These are phyloP conservation scores for Alternaria sp. DNA, from an alignment of 2,329 filamentous ascomycete genomes.

Conservation along the genomic window DNA sequence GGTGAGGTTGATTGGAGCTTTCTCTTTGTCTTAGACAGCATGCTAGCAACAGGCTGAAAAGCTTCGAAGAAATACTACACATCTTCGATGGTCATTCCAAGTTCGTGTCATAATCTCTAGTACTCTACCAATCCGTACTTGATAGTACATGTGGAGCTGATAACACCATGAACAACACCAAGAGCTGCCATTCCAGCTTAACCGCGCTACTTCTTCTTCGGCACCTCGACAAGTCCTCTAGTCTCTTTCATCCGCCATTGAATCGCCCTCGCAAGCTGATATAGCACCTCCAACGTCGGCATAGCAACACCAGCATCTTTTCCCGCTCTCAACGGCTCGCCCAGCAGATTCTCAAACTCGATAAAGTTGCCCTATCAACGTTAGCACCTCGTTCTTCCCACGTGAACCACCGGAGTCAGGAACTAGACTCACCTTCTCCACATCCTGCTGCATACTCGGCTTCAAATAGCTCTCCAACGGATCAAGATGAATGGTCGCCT, in stretches of 20 bases:
- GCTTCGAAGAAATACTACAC: neutral
- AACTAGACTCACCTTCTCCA: conserved; percentile 51
- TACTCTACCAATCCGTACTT: neutral
- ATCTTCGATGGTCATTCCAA: neutral
- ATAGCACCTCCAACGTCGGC: conserved; percentile 59
- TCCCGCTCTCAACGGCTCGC: conserved; percentile 63
- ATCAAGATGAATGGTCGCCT: conserved; percentile 57
- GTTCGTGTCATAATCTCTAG: too few relatives aligned
- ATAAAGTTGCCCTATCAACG: conserved; percentile 58
- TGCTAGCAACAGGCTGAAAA: too few relatives aligned
- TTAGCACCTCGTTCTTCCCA: neutral
- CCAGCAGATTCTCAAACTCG: conserved; percentile 64
- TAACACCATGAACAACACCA: neutral
- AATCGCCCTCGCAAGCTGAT: conserved; percentile 56
- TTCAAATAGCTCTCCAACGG: conserved; percentile 57
- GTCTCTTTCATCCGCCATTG: conserved; percentile 58
- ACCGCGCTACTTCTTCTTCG: conserved; percentile 7
- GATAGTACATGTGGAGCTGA: too few relatives aligned
- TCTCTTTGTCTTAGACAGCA: neutral
- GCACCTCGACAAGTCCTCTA: conserved; percentile 49
- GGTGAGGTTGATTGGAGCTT: neutral
- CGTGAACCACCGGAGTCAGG: neutral
- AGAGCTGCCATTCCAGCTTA: neutral
- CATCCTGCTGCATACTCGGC: conserved; percentile 64
- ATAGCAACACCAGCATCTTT: conserved; percentile 56